A percentile compares a stretch with the other conserved stretches of the same genome.
phyloP scores from a whole-genome alignment of 257 asterid genomes.

The Rubia yunnanensis region DNA sequence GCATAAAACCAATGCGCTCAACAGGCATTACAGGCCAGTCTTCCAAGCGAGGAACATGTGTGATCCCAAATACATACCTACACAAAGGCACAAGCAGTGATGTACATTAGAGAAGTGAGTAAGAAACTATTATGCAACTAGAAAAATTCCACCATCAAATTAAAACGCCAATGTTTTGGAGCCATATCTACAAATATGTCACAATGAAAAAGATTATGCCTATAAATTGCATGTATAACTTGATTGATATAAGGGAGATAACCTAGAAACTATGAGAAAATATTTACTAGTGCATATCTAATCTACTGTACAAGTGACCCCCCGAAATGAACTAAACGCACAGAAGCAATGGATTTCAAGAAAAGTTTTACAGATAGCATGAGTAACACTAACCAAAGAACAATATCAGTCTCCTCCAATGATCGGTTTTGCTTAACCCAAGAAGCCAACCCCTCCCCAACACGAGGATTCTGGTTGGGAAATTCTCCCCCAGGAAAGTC shows the following conservation, averaged over 20 bases:
- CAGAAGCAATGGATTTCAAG: background rate
- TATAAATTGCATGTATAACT: too few species aligned
- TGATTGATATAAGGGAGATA: background rate
- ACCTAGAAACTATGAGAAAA: background rate
- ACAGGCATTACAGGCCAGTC: slow-evolving; percentile 46
- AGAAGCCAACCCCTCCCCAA: slow-evolving; percentile 34
- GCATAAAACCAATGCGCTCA: slow-evolving; percentile 35
- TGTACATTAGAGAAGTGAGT: background rate
- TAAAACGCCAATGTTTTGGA: background rate
- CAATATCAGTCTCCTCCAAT: slow-evolving; percentile 33
- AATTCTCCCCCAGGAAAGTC: slow-evolving; percentile 37
- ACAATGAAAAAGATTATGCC: background rate
- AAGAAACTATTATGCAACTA: background rate
- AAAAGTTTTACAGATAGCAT: background rate
- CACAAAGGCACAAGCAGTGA: background rate
- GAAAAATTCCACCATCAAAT: too few species aligned
- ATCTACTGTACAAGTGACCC: background rate
- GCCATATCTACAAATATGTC: background rate
- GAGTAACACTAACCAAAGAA: slow-evolving; percentile 33
- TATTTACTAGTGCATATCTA: background rate
- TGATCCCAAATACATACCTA: slow-evolving; percentile 32
- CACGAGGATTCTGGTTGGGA: slow-evolving; percentile 38
- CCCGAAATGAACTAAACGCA: background rate
- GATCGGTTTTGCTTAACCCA: slow-evolving; percentile 33
- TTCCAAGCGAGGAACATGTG: slow-evolving; percentile 35